Percentiles rank a stretch among this genome's conserved stretches.
phyloP scores from a whole-genome alignment of 2,329 filamentous ascomycete species.

The Emmonsiellopsis sp. region DNA sequence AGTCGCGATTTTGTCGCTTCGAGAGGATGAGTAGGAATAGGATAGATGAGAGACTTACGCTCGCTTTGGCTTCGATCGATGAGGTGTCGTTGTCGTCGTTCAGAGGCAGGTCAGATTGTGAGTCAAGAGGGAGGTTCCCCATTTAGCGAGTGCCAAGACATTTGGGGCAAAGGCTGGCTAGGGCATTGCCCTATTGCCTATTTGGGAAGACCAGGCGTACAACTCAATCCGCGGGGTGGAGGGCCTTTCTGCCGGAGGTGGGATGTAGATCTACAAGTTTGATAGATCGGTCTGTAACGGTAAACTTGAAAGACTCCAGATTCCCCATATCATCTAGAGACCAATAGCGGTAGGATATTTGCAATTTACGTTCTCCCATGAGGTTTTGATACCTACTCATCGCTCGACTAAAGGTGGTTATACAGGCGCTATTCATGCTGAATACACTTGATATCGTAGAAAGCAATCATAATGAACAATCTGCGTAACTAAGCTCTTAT shows the following conservation, averaged over 20 bases:
- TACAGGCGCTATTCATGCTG: too few species aligned
- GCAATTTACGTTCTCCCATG: too few species aligned
- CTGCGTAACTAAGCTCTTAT: neutral
- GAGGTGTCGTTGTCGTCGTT: neutral
- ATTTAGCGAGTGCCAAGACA: conserved; percentile 7
- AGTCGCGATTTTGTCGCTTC: neutral
- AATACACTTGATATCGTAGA: neutral
- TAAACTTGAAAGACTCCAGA: neutral
- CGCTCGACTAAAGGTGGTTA: too few species aligned
- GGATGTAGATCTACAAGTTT: neutral
- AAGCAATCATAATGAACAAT: neutral
- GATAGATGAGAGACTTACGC: neutral
- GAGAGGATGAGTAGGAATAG: neutral
- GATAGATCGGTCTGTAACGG: neutral
- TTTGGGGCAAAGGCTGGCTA: neutral
- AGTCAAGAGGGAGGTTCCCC: neutral
- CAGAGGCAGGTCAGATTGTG: neutral
- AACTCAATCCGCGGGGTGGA: neutral
- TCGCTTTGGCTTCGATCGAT: neutral
- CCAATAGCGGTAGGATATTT: too few species aligned
- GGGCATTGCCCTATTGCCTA: conserved; percentile 10
- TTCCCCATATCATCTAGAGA: too few species aligned
- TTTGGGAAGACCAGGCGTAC: neutral
- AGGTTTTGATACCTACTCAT: too few species aligned
- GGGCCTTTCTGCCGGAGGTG: neutral